A percentile compares a stretch with the other conserved stretches of the same genome.
These are phyloP conservation scores for Coemansia sp. DNA, from an alignment of 192 early-diverging fungal species.

Conservation along the genomic window DNA sequence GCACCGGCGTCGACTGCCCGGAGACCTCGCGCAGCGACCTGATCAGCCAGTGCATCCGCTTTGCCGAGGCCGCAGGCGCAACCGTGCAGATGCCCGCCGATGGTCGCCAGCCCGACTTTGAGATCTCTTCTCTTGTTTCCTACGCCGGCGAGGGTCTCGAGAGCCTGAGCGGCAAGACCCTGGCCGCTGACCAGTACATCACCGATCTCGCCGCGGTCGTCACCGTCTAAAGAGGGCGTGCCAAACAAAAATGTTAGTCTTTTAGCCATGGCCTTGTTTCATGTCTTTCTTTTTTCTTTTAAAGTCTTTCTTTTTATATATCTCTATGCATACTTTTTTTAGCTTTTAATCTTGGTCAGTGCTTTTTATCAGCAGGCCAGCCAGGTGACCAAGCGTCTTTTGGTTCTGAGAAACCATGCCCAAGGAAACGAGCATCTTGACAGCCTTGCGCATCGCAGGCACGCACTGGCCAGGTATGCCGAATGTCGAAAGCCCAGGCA, in stretches of 20 bases:
- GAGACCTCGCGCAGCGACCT: conserved; percentile 92
- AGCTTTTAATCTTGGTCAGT: neutral
- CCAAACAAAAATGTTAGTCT: neutral
- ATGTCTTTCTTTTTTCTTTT: conserved; percentile 2
- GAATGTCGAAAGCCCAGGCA: neutral
- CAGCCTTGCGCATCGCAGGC: neutral
- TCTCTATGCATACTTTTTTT: neutral
- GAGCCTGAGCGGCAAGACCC: conserved; percentile 63
- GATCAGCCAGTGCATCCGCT: conserved; percentile 82
- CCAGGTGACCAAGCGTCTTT: neutral
- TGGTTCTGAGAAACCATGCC: neutral
- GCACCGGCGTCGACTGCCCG: conserved; percentile 81
- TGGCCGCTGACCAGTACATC: conserved; percentile 41
- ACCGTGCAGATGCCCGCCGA: conserved; percentile 59
- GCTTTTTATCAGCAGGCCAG: neutral
- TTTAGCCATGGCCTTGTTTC: conserved; percentile 1
- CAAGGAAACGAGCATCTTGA: conserved; percentile 7
- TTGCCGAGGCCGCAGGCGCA: conserved; percentile 83
- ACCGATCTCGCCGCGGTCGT: conserved; percentile 24
- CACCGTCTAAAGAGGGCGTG: conserved; percentile 15
- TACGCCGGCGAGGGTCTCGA: conserved; percentile 95
- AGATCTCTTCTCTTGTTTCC: conserved; percentile 86
- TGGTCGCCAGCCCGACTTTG: conserved; percentile 60
- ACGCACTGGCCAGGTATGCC: neutral
- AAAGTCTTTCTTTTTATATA: neutral